A percentile compares a stretch with the other conserved stretches of the same genome.
Conservation (phyloP, 108 stramenopile species). For the Parietichytrium sp. region DNA sequence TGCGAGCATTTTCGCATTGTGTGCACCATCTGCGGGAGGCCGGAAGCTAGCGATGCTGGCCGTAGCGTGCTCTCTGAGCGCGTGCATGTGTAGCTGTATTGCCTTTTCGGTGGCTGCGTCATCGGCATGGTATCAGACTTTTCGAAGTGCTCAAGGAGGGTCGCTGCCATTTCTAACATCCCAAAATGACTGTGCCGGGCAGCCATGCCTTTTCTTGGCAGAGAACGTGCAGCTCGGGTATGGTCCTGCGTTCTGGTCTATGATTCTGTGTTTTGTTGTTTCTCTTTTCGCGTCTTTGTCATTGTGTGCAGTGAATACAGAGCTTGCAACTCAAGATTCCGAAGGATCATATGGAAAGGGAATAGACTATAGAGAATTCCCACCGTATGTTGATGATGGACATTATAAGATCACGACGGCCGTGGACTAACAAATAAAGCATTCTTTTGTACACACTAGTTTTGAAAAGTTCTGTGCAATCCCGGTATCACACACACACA, state of each 20-base stretch:
- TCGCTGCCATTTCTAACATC: conserved; percentile 11
- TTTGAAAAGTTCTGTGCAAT: no score
- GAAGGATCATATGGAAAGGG: no score
- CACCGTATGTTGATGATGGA: no score
- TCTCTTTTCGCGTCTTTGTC: not conserved
- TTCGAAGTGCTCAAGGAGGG: not conserved
- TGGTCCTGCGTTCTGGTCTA: conserved; percentile 10
- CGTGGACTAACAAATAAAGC: no score
- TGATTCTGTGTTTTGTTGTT: not conserved
- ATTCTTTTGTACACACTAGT: no score
- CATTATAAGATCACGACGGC: no score
- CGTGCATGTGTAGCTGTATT: not conserved
- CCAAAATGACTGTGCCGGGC: not conserved
- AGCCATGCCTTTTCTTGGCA: not conserved
- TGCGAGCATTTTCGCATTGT: not conserved
- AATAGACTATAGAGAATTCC: no score
- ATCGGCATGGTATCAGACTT: not conserved
- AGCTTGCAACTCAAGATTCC: not conserved
- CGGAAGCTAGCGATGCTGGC: not conserved
- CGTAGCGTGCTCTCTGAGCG: not conserved
- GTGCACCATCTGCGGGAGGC: not conserved
- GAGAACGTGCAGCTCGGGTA: not conserved
- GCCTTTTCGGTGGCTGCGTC: not conserved
- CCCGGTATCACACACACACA: no score
- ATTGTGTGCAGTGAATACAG: not conserved